Evolutionary conservation across 1,284 basidiomycete genomes (phyloP).

Genomic region (Pseudozyma pruni): DNA sequence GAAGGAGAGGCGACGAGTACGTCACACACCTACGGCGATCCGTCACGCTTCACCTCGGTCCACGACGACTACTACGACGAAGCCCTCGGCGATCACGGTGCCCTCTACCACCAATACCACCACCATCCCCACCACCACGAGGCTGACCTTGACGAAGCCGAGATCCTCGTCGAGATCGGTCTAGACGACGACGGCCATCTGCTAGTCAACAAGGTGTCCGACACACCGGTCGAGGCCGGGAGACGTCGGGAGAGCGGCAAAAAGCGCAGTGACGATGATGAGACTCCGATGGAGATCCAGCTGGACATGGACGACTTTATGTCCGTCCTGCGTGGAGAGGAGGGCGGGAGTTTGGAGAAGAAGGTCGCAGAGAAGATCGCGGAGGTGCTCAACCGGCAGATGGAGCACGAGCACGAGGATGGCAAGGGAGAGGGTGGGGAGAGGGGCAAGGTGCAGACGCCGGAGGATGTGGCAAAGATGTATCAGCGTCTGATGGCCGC

Average conservation of each 20-base stretch:
- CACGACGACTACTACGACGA: conserved; percentile 51
- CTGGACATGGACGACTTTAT: conserved; percentile 39
- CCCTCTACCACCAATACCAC: conserved; percentile 12
- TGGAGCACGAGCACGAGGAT: conserved; percentile 5
- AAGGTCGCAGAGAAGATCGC: conserved; percentile 38
- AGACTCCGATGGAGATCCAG: conserved; percentile 25
- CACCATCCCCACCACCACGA: conserved; percentile 7
- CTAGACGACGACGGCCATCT: conserved; percentile 30
- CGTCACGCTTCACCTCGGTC: conserved; percentile 38
- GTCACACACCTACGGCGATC: conserved; percentile 45
- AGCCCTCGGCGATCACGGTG: conserved; percentile 30
- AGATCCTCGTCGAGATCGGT: conserved; percentile 18
- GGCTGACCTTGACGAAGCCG: conserved; percentile 8
- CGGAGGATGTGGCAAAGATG: conserved; percentile 16
- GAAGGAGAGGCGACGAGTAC: conserved; percentile 4
- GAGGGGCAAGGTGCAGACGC: conserved; percentile 7
- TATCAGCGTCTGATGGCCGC: conserved; percentile 14
- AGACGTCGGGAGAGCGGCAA: conserved; percentile 16
- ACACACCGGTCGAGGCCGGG: neutral
- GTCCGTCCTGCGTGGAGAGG: conserved; percentile 18
- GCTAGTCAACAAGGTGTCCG: conserved; percentile 12
- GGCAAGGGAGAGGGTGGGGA: neutral
- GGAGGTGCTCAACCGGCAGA: conserved; percentile 15
- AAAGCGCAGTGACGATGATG: conserved; percentile 21
- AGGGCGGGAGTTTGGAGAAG: conserved; percentile 13